These are phyloP conservation scores for Metschnikowia lochheadii DNA, from an alignment of 805 yeast species.

Conservation along the genomic window DNA sequence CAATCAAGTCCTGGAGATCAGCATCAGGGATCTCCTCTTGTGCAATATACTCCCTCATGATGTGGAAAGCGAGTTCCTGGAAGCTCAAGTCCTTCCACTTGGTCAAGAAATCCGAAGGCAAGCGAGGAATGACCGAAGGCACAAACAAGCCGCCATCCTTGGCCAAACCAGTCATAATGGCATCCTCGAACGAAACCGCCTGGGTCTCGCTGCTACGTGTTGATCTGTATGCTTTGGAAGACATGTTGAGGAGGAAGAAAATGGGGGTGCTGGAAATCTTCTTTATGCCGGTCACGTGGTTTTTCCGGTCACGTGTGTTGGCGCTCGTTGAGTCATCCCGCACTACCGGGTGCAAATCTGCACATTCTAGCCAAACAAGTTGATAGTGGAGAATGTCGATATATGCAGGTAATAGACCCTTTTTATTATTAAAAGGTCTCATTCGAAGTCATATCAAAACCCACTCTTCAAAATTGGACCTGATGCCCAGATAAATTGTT, in stretches of 20 bases:
- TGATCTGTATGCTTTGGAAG: conserved; percentile 54
- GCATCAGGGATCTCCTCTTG: conserved; percentile 66
- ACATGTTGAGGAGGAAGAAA: conserved; percentile 4
- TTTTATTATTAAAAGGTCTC: no score
- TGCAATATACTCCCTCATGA: conserved; percentile 74
- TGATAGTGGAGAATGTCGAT: no score
- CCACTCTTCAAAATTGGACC: no score
- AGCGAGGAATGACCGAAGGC: conserved; percentile 76
- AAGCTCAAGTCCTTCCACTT: conserved; percentile 75
- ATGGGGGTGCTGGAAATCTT: neutral
- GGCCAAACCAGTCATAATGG: conserved; percentile 86
- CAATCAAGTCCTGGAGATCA: conserved; percentile 61
- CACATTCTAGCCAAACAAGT: neutral
- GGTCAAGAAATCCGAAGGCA: conserved; percentile 51
- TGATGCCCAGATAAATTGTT: no score
- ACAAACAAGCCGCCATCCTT: conserved; percentile 94
- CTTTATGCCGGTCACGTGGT: neutral
- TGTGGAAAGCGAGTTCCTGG: conserved; percentile 81
- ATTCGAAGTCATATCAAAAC: no score
- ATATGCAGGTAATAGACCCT: no score
- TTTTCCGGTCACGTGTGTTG: neutral
- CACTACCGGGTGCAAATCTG: neutral
- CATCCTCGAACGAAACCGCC: conserved; percentile 69
- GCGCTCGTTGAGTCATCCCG: conserved; percentile 5
- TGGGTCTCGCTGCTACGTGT: conserved; percentile 60